Conservation (phyloP, 2,329 filamentous ascomycete genomes). For the Lachnellula suecica region DNA sequence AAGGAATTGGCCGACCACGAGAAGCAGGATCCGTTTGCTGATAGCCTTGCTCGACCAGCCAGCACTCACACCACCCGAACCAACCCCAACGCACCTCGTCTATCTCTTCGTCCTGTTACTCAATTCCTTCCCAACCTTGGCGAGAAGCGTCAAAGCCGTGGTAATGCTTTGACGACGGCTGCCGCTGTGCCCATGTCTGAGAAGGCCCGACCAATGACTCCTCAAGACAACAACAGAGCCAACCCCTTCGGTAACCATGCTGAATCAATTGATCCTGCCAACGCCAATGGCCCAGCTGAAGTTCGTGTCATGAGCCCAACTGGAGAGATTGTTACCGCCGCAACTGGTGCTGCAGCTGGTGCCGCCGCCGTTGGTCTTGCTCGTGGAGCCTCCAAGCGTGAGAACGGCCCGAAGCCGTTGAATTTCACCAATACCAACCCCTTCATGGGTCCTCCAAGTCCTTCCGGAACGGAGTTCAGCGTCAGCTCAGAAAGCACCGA, state of each 20-base stretch:
- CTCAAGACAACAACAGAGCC: constrained; percentile 49
- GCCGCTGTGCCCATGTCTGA: constrained; percentile 24
- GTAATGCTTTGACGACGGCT: constrained; percentile 37
- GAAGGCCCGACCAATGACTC: constrained; percentile 38
- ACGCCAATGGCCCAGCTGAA: constrained; percentile 41
- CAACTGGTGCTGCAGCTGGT: constrained; percentile 14
- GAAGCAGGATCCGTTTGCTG: constrained; percentile 11
- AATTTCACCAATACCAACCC: constrained; percentile 50
- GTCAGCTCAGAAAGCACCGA: constrained; percentile 51
- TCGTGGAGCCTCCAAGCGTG: constrained; percentile 58
- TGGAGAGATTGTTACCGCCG: constrained; percentile 35
- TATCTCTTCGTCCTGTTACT: constrained; percentile 81
- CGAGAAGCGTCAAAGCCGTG: constrained; percentile 51
- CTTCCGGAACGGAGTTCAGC: constrained; percentile 63
- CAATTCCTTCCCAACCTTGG: constrained; percentile 73
- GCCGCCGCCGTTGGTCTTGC: constrained; percentile 25
- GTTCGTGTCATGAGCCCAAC: constrained; percentile 38
- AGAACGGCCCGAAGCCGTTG: constrained; percentile 45
- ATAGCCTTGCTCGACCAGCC: constrained; percentile 2
- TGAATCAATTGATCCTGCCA: constrained; percentile 45
- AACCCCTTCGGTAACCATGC: constrained; percentile 73
- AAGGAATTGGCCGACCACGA: constrained; percentile 45
- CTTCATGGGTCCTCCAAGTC: constrained; percentile 50
- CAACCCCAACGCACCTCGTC: constrained; percentile 64
- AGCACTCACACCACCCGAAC: constrained; percentile 16